These are phyloP conservation scores for Acmispon strigosus DNA, from an alignment of 306 rosid genomes.

Conservation along the genomic window DNA sequence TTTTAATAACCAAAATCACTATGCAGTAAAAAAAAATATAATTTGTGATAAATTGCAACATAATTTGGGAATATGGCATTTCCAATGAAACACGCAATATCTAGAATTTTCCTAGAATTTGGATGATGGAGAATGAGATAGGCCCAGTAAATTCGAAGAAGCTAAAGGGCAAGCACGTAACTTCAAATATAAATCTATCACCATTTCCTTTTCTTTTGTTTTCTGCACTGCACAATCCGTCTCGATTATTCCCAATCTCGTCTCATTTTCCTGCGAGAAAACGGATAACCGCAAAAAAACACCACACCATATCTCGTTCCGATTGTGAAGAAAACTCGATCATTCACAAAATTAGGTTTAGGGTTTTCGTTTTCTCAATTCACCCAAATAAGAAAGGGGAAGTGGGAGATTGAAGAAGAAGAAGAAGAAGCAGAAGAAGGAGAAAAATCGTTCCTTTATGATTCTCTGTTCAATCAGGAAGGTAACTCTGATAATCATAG, in stretches of 20 bases:
- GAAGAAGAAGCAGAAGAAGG: not conserved
- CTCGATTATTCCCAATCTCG: not conserved
- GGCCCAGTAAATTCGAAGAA: constrained; percentile 14
- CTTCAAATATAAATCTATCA: not conserved
- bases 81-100: not conserved
- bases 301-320: not conserved
- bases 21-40: no score
- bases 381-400: not conserved
- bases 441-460: constrained; percentile 42
- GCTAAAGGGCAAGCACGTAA: constrained; percentile 27
- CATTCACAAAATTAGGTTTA: constrained; percentile 25
- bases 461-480: constrained; percentile 27
- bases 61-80: no score
- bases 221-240: not conserved
- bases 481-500: not conserved
- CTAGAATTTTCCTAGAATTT: not conserved
- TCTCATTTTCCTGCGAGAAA: not conserved
- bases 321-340: not conserved
- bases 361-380: constrained; percentile 1
- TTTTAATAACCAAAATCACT: no score
- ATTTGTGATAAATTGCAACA: no score
- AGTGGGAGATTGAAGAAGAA: no score
- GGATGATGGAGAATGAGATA: constrained; percentile 6
- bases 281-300: not conserved
- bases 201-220: not conserved